Evolutionary conservation across 179 eudicot species (phyloP).

Genomic region (Silene noctiflora): DNA sequence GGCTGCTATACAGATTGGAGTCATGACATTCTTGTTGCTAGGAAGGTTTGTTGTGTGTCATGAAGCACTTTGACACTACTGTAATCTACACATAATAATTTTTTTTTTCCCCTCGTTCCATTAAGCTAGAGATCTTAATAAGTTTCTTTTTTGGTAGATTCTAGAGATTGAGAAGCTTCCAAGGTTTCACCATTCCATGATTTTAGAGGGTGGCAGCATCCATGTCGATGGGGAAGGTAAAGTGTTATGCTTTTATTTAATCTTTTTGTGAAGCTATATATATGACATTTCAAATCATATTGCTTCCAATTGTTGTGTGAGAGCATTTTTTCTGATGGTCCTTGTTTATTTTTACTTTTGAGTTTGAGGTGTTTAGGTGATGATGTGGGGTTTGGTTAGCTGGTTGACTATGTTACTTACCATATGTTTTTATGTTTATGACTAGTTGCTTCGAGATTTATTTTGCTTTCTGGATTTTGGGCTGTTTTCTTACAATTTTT

Average conservation of each 20-base stretch:
- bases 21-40: constrained; percentile 71
- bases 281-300: background rate
- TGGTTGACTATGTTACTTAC: background rate
- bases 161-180: constrained; percentile 66
- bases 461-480: background rate
- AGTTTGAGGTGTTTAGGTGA: background rate
- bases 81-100: background rate
- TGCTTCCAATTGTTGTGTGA: background rate
- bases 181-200: constrained; percentile 79
- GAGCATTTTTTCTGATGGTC: background rate
- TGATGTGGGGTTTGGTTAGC: background rate
- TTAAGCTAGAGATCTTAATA: background rate
- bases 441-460: background rate
- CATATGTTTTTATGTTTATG: constrained; percentile 1
- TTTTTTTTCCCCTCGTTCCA: background rate
- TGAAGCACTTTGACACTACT: background rate
- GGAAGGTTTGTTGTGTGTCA: constrained; percentile 50
- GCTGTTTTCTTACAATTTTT: constrained; percentile 9
- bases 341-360: background rate
- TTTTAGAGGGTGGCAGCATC: constrained; percentile 98
- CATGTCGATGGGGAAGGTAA: constrained; percentile 98
- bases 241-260: background rate
- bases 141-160: constrained; percentile 42
- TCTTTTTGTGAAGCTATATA: background rate
- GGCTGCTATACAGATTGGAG: constrained; percentile 82